phyloP scores from a whole-genome alignment of 2,329 filamentous ascomycete genomes.

The Fusarium continuum region DNA sequence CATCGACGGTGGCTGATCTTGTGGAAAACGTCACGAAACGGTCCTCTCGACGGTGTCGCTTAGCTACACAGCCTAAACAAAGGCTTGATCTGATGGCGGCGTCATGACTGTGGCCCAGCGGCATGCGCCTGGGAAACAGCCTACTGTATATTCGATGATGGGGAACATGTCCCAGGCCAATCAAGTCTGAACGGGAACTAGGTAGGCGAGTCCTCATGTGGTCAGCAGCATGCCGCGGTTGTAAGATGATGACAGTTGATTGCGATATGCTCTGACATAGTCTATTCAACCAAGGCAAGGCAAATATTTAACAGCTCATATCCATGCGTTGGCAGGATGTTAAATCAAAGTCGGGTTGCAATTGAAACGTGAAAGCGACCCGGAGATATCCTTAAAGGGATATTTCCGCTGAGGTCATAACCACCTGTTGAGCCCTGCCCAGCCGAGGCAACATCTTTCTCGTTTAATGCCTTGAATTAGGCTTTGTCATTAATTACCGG shows the following conservation, averaged over 20 bases:
- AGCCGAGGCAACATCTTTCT: neutral
- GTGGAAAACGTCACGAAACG: slow-evolving; percentile 38
- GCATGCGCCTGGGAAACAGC: slow-evolving; percentile 7
- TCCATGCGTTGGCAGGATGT: slow-evolving; percentile 6
- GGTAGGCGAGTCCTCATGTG: slow-evolving; percentile 8
- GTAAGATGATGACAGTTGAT: slow-evolving; percentile 11
- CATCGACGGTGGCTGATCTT: slow-evolving; percentile 34
- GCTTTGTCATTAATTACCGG: neutral
- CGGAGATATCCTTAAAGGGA: slow-evolving; percentile 12
- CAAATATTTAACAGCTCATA: slow-evolving; percentile 8
- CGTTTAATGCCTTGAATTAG: neutral
- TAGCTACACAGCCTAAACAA: slow-evolving; percentile 2
- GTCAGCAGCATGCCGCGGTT: neutral
- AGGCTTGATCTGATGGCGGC: slow-evolving; percentile 13
- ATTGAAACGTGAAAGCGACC: slow-evolving; percentile 23
- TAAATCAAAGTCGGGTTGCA: slow-evolving; percentile 1
- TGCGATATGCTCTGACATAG: neutral
- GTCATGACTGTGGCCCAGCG: slow-evolving; percentile 41
- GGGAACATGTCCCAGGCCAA: slow-evolving; percentile 10
- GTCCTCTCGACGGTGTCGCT: slow-evolving; percentile 20
- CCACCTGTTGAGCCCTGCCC: neutral
- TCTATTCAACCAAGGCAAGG: neutral
- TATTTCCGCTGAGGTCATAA: slow-evolving; percentile 12
- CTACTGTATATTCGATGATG: slow-evolving; percentile 15
- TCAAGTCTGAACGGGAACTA: slow-evolving; percentile 5